Base-by-base conservation (phyloP, 2,329 filamentous ascomycete species). In the Trichoderma sp. region DNA sequence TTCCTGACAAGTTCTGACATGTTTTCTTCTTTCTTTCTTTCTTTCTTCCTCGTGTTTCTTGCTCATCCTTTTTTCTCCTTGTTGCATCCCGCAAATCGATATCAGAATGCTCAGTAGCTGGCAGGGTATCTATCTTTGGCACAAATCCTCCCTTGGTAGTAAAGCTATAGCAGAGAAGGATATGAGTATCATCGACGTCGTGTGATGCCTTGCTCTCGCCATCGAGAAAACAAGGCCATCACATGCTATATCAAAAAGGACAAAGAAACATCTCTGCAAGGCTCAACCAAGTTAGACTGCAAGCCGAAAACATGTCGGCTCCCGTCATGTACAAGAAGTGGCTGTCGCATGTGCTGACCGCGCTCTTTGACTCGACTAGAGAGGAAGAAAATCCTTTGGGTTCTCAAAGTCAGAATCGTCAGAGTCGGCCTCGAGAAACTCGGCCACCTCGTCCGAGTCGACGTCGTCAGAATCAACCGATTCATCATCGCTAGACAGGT, bases 401-500 rank as follows among this genome's bases (percentile, higher is more conserved):
- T 83, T 79, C 65, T 82, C 79, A 73, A 88, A 83, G 68, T 86
- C 85, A 63, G 81, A 76, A 68, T 85, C 82, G 61, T 82, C 79
- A 65, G 78, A 80, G 65, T 84, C 83, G 66, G 84, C 82, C 64
- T 82, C 79, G 68, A 89, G 82, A 71, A 88, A 87, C 75, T 90
- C 87, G 72, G 89, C 88, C 66, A 89, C 82, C 68, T 86, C 86
- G 74, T 93, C 91, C 63, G 90, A 93, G 77, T 93, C 90, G 72
- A 91, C 85, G 74, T 94, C 91, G 75, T 93, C 89, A 74, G 88
- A 90, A 74, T 89, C 86, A 69, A 88, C 86, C 69, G 80, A 80
- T 67, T 88, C 90, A 68, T 92, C 90, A 72, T 93, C 90, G 80
- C 90, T 94, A 65, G 91, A 93, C 56, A 91, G 71, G 73, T 95